Evolutionary conservation across 139 green algal species (phyloP).

Genomic region (Micractinium conductrix): DNA sequence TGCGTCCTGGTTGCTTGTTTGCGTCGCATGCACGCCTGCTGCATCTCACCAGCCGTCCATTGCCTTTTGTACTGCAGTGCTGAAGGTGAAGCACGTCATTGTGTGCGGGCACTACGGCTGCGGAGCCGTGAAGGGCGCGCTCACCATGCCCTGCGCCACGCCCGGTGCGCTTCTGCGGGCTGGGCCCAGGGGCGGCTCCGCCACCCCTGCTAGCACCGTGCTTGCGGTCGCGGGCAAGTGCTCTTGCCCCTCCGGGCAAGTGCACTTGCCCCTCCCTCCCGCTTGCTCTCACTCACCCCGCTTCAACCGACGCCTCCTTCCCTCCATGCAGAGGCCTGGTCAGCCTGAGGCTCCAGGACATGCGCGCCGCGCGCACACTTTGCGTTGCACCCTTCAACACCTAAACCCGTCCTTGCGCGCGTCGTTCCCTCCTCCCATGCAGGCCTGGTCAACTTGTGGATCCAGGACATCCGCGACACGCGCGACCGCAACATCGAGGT

Average conservation of each 20-base stretch:
- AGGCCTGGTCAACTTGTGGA: constrained; percentile 84
- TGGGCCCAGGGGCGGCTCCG: background rate
- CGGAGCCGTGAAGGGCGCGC: constrained; percentile 71
- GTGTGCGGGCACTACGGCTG: constrained; percentile 87
- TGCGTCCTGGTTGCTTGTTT: too few species aligned
- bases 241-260: too few species aligned
- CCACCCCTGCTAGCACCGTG: too few species aligned
- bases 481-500: constrained; percentile 38
- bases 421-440: background rate
- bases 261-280: too few species aligned
- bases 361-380: too few species aligned
- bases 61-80: constrained; percentile 20
- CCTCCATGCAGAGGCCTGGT: too few species aligned
- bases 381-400: too few species aligned
- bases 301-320: too few species aligned
- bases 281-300: too few species aligned
- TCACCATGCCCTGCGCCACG: constrained; percentile 65
- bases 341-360: too few species aligned
- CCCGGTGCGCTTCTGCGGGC: constrained; percentile 2
- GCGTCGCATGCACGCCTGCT: background rate
- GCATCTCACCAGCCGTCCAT: background rate
- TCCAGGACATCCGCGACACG: constrained; percentile 69
- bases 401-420: too few species aligned
- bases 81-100: constrained; percentile 87
- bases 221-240: too few species aligned